A percentile compares a stretch with the other conserved stretches of the same genome.
Evolutionary conservation across 2,329 filamentous ascomycete genomes (phyloP).

Genomic region (Curvularia hawaiiensis): DNA sequence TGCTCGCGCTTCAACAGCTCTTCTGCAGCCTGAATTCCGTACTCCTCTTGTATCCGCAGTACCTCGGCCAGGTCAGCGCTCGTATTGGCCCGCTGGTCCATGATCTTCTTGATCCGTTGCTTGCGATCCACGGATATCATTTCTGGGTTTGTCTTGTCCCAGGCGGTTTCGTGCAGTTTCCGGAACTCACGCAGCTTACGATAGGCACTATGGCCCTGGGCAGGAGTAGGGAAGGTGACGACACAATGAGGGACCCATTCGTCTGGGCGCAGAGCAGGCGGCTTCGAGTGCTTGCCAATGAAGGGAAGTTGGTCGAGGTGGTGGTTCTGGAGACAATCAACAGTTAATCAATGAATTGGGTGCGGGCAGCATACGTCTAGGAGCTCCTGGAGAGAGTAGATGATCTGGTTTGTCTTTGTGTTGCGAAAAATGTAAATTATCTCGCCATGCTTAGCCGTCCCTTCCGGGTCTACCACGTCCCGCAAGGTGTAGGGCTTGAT

Average conservation of each 20-base stretch:
- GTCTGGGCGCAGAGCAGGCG: conserved; percentile 63
- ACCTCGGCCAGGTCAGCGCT: conserved; percentile 66
- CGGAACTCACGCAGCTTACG: conserved; percentile 32
- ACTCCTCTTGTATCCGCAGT: conserved; percentile 54
- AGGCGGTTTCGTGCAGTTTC: conserved; percentile 64
- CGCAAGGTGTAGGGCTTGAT: conserved; percentile 47
- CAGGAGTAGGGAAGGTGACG: conserved; percentile 58
- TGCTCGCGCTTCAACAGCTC: conserved; percentile 24
- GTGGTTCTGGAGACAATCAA: conserved; percentile 50
- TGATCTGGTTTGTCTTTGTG: conserved; percentile 66
- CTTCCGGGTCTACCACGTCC: conserved; percentile 42
- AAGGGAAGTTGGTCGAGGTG: conserved; percentile 64
- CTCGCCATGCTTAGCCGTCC: conserved; percentile 53
- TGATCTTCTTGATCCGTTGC: conserved; percentile 59
- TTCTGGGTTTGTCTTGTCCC: conserved; percentile 50
- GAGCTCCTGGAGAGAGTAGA: conserved; percentile 64
- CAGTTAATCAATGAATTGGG: not conserved
- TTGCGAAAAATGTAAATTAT: conserved; percentile 68
- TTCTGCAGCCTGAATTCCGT: conserved; percentile 29
- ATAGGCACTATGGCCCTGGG: conserved; percentile 60
- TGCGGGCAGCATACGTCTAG: conserved; percentile 56
- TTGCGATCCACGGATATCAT: conserved; percentile 53
- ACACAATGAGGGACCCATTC: conserved; percentile 66
- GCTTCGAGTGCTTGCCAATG: conserved; percentile 68
- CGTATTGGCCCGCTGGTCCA: conserved; percentile 69